phyloP scores from a whole-genome alignment of 768 basidiomycete species.

The Mycena sanguinolenta region DNA sequence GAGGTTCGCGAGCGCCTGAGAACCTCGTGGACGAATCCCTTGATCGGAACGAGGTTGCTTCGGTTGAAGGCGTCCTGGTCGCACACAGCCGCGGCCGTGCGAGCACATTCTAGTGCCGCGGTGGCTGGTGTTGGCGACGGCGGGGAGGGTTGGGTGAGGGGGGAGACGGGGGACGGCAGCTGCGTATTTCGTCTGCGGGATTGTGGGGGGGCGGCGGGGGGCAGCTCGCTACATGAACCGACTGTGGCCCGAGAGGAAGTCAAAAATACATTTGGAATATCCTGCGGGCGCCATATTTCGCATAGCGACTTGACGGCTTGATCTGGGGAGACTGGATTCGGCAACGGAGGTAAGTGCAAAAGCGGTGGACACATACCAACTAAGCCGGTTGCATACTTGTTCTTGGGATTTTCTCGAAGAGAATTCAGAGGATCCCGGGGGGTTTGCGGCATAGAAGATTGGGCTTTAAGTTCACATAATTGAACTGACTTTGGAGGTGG shows the following conservation, averaged over 20 bases:
- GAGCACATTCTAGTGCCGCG: slow-evolving; percentile 44
- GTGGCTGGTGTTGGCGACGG: slow-evolving; percentile 45
- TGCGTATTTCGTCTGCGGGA: slow-evolving; percentile 52
- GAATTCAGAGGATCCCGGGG: slow-evolving; percentile 47
- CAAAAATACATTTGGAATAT: slow-evolving; percentile 74
- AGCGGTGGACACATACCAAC: slow-evolving; percentile 69
- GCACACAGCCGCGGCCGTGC: slow-evolving; percentile 35
- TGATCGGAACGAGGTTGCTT: slow-evolving; percentile 68
- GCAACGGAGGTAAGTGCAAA: slow-evolving; percentile 28
- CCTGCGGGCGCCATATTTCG: slow-evolving; percentile 86
- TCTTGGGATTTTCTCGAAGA: slow-evolving; percentile 59
- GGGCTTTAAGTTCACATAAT: slow-evolving; percentile 44
- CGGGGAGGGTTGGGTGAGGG: slow-evolving; percentile 54
- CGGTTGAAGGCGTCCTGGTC: slow-evolving; percentile 43
- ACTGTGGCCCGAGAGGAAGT: slow-evolving; percentile 50
- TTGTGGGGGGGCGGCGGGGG: slow-evolving; percentile 27
- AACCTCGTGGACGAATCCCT: slow-evolving; percentile 89
- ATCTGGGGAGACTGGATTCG: slow-evolving; percentile 58
- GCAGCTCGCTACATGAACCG: slow-evolving; percentile 28
- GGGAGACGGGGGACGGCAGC: slow-evolving; percentile 68
- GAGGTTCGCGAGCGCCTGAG: slow-evolving; percentile 89
- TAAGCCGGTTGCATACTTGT: slow-evolving; percentile 75
- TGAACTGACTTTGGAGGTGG: slow-evolving; percentile 52
- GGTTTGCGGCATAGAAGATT: slow-evolving; percentile 43
- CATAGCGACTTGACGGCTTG: slow-evolving; percentile 83